Conservation (phyloP, 352 stramenopile genomes). For the Phytophthora meadii region DNA sequence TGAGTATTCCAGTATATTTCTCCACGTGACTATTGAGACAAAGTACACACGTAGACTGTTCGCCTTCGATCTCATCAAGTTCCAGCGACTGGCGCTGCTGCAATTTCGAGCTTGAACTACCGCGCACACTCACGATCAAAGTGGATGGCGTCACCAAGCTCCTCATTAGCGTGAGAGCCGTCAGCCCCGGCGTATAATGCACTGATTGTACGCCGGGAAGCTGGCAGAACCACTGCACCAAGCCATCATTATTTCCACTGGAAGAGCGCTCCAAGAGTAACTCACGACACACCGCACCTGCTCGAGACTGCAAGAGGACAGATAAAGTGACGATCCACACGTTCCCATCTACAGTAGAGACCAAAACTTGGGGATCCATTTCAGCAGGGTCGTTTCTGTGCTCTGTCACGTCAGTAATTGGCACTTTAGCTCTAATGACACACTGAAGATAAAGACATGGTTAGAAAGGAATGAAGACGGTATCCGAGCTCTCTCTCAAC, state of each 20-base stretch:
- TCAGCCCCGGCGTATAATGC: conserved; percentile 16
- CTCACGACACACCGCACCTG: conserved; percentile 6
- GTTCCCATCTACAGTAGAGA: conserved; percentile 46
- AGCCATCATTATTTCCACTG: background rate
- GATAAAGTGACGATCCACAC: conserved; percentile 63
- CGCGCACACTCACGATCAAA: conserved; percentile 33
- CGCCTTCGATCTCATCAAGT: conserved; percentile 65
- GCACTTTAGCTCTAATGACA: conserved; percentile 44
- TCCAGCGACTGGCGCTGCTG: conserved; percentile 26
- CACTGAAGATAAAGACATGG: conserved; percentile 35
- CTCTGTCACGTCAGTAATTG: conserved; percentile 45
- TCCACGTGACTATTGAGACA: conserved; percentile 25
- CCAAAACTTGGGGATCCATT: conserved; percentile 31
- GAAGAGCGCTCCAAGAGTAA: conserved; percentile 27
- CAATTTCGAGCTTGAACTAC: background rate
- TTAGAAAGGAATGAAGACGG: background rate
- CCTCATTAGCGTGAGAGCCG: conserved; percentile 45
- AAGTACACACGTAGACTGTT: conserved; percentile 62
- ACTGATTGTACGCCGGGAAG: conserved; percentile 54
- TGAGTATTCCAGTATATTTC: conserved; percentile 24
- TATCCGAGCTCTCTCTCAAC: background rate
- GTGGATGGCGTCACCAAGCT: conserved; percentile 65
- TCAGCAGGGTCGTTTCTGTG: conserved; percentile 1
- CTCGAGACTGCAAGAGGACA: conserved; percentile 3
- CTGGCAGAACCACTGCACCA: conserved; percentile 30